Evolutionary conservation across 1,284 basidiomycete species (phyloP), one percentile per base, ranked within the genome.

Genomic region (Vanrija sp.): DNA sequence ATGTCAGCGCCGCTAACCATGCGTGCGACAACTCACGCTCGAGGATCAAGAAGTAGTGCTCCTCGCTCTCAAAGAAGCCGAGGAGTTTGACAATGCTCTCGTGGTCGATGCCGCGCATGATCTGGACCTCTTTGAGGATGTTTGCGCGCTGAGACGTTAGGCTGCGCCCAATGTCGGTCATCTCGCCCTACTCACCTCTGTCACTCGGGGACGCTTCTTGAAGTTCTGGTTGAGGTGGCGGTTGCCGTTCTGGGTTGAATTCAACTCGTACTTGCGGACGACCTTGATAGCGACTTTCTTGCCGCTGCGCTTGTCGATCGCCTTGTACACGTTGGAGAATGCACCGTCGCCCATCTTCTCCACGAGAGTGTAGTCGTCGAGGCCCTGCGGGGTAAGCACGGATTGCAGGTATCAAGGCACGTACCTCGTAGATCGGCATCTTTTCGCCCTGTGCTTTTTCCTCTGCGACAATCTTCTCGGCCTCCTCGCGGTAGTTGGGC

Each of bases 41-140:
- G 52, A 99, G 82, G 10, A 98, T 85, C 26, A 98, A 82, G 76
- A 93, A 98, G 77, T 98, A 98, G 72, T 96, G 84, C 65, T 98
- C 94, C 26, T 83, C 81, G 16, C 91, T 91, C 77, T 99, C 96
- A 58, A 86, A 88, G 72, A 97, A 97, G 43, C 86, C 87, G 44
- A 86, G 78, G 12, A 97, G 85, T 74, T 91, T 91, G 71, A 98
- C 88, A 65, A 99, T 88, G 29, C 86, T 84, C 7, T 89, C 86
- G 71, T 98, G 93, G 64, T 88, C 87, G 58, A 86, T 88, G 21
- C 91, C 91, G 34, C 95, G 89, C 96, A 99, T 99, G 68, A 99
- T 98, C 78, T 97, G 93, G 6, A 99, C 96, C 84, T 99, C 96
- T 83, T 99, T 98, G 66, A 98, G 84, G 56, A 98, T 97, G 74